Percentiles rank a stretch among this genome's conserved stretches.
These are phyloP conservation scores for Penicillium dipodomyicola DNA, from an alignment of 495 filamentous ascomycete species.

Conservation along the genomic window DNA sequence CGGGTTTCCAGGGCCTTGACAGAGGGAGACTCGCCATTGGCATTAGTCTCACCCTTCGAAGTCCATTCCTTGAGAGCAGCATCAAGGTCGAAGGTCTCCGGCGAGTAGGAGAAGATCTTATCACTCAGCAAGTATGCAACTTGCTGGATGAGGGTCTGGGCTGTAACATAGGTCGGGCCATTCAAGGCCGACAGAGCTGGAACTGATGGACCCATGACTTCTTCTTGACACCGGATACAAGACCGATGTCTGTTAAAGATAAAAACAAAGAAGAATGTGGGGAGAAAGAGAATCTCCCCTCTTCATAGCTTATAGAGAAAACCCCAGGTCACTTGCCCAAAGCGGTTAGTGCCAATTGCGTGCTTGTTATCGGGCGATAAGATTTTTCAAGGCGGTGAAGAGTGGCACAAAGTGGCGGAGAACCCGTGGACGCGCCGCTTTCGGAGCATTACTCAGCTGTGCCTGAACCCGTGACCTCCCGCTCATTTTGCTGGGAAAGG, in stretches of 20 bases:
- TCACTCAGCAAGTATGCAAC: constrained; percentile 90
- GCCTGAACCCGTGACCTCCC: no score
- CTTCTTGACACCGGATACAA: constrained; percentile 29
- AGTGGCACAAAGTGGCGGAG: constrained; percentile 23
- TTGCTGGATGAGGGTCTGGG: constrained; percentile 91
- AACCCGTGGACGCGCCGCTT: constrained; percentile 14
- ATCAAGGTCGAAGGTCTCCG: constrained; percentile 88
- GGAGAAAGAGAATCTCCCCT: constrained; percentile 22
- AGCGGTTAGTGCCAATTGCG: constrained; percentile 41
- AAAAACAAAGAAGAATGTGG: constrained; percentile 27
- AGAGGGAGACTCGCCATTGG: constrained; percentile 72
- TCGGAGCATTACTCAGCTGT: constrained; percentile 10
- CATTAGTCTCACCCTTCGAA: constrained; percentile 62
- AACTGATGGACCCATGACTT: constrained; percentile 36
- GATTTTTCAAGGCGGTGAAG: constrained; percentile 16
- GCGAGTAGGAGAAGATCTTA: constrained; percentile 95
- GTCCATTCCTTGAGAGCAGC: constrained; percentile 75
- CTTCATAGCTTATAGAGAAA: constrained; percentile 33
- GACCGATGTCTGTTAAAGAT: constrained; percentile 28
- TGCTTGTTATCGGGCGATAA: constrained; percentile 11
- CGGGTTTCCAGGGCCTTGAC: constrained; percentile 82
- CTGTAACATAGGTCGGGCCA: constrained; percentile 87
- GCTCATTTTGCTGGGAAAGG: no score
- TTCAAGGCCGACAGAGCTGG: constrained; percentile 60
- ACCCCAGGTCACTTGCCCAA: constrained; percentile 34